Base-by-base conservation (phyloP, 768 basidiomycete genomes). In the Clitopilus passeckerianus region DNA sequence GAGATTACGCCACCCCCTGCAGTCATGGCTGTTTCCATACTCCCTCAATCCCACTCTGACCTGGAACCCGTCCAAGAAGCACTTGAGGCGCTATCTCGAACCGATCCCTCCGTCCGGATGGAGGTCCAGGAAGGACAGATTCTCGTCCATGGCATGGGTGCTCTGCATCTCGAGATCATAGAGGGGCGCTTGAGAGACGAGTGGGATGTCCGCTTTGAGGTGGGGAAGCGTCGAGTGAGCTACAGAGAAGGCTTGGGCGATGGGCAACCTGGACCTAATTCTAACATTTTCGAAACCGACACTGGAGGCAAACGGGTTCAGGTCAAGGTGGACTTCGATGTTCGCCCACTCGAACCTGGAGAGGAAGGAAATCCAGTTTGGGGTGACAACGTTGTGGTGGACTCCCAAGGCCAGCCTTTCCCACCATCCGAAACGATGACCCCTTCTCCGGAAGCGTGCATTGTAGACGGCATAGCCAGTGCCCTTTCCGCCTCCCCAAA, bases 91-190 rank as follows among this genome's bases (percentile, higher is more conserved):
- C 75, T 95, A 24, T 76, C 84, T 16, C 87, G 93, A n/a, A 94
- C 93, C 1, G 93, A 95, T 67, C 93, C 93, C n/a, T 93, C 91
- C 0, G 83, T 93, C 27, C 86, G 93, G 18, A 77, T 86, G 30
- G 93, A 93, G 57, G 74, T 77, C 2, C 86, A 90, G 58, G 93
- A 95, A 63, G 93, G 91, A 0, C 93, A 95, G 65, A 76, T 92
- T 34, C 79, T 95, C 30, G 80, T 92, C 0, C 90, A 94, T 64
- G 92, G 92, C 1, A 83, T 95, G 43, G 93, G 93, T 14, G 84
- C 89, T 30, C 79, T 95, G 12, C 93, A 95, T 67, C 81, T 95
- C n/a, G 93, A 95, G 71, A 93, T 95, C 58, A 80, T 93, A 9
- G 90, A 91, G 71, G 83, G 86, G n/a, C 81, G 93, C 44, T 75